Evolutionary conservation across 306 rosid genomes (phyloP).

Genomic region (Leucaena leucocephala): DNA sequence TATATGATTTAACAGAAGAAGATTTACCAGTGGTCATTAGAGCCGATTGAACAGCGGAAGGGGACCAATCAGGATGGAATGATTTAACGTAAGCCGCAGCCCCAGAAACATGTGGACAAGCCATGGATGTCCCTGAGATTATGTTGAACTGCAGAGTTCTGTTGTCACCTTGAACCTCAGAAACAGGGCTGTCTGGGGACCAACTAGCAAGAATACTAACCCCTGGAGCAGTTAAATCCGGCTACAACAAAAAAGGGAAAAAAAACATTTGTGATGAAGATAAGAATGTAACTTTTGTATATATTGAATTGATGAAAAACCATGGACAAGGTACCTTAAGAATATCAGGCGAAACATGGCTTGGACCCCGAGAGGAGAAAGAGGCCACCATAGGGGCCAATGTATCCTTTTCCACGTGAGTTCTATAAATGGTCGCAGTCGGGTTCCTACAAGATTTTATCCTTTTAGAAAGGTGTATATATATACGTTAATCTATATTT

Average conservation of each 20-base stretch:
- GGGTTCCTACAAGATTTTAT: slow-evolving; percentile 26
- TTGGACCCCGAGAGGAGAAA: slow-evolving; percentile 50
- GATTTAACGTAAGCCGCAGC: slow-evolving; percentile 27
- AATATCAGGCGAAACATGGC: slow-evolving; percentile 25
- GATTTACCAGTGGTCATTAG: slow-evolving; percentile 39
- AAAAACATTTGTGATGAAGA: not conserved
- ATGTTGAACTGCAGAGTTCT: slow-evolving; percentile 29
- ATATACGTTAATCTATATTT: not conserved
- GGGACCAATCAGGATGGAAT: slow-evolving; percentile 40
- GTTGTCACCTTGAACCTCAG: not conserved
- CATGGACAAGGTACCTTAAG: slow-evolving; percentile 28
- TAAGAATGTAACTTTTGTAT: not conserved
- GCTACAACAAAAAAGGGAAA: slow-evolving; percentile 30
- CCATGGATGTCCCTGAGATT: slow-evolving; percentile 45
- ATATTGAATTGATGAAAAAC: not conserved
- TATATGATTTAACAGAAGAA: not conserved
- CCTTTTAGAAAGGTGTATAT: not conserved
- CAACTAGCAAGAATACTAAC: slow-evolving; percentile 47
- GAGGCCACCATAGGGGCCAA: slow-evolving; percentile 31
- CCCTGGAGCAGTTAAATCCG: slow-evolving; percentile 47
- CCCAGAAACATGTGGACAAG: slow-evolving; percentile 35
- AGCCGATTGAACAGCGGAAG: slow-evolving; percentile 36
- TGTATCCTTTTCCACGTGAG: slow-evolving; percentile 19
- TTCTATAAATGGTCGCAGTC: slow-evolving; percentile 41
- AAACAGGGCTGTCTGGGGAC: slow-evolving; percentile 24